Conservation (phyloP, 225 moss, liverwort and hornwort genomes). For the Anthoceros angustus region DNA sequence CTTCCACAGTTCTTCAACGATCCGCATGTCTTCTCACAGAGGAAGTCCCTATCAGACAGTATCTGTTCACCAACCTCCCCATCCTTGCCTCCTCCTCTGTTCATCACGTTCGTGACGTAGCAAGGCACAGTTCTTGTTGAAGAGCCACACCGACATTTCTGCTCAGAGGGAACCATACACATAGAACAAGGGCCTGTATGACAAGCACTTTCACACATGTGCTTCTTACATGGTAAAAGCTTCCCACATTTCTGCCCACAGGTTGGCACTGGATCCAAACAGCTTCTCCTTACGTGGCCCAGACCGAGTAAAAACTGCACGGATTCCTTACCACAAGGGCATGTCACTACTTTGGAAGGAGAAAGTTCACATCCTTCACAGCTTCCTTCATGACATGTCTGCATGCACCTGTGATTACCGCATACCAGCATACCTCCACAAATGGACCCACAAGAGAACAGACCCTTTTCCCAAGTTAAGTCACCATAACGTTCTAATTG, state of each 20-base stretch:
- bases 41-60: slow-evolving; percentile 32
- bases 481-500: slow-evolving; percentile 58
- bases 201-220: slow-evolving; percentile 54
- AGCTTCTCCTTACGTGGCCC: slow-evolving; percentile 27
- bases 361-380: slow-evolving; percentile 88
- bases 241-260: slow-evolving; percentile 60
- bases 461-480: slow-evolving; percentile 33
- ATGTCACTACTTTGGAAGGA: slow-evolving; percentile 53
- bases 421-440: slow-evolving; percentile 54
- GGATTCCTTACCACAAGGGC: slow-evolving; percentile 74
- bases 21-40: slow-evolving; percentile 86
- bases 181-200: slow-evolving; percentile 57
- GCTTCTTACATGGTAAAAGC: slow-evolving; percentile 38
- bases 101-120: slow-evolving; percentile 27
- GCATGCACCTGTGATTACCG: slow-evolving; percentile 57
- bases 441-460: slow-evolving; percentile 60
- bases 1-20: slow-evolving; percentile 75
- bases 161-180: slow-evolving; percentile 59
- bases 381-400: slow-evolving; percentile 74
- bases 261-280: slow-evolving; percentile 63
- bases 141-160: slow-evolving; percentile 71
- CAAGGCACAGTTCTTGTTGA: slow-evolving; percentile 66
- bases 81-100: slow-evolving; percentile 7
- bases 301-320: slow-evolving; percentile 24
- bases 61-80: slow-evolving; percentile 15